Percentiles rank a stretch among this genome's conserved stretches.
These are phyloP conservation scores for Aspergillus sp. DNA, from an alignment of 2,329 filamentous ascomycete genomes.

Conservation along the genomic window DNA sequence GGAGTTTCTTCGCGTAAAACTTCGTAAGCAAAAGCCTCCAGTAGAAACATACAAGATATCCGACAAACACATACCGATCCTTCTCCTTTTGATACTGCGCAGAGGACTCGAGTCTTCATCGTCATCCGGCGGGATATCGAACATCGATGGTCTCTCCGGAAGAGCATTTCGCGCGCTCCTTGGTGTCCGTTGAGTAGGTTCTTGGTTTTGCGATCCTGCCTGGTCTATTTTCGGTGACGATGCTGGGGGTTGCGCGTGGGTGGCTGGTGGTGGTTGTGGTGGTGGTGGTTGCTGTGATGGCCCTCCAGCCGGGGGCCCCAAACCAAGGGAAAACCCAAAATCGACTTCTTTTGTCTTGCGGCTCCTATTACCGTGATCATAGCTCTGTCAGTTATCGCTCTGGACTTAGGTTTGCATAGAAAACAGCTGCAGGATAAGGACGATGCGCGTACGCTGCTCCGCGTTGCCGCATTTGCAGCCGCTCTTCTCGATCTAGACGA, in stretches of 20 bases:
- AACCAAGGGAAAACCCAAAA: slow-evolving; percentile 44
- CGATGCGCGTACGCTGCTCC: slow-evolving; percentile 46
- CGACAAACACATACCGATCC: slow-evolving; percentile 20
- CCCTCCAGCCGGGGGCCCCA: slow-evolving; percentile 15
- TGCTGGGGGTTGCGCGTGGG: slow-evolving; percentile 5
- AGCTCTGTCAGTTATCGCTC: slow-evolving; percentile 15
- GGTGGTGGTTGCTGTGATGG: slow-evolving; percentile 11
- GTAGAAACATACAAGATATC: not conserved
- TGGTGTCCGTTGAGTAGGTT: slow-evolving; percentile 15
- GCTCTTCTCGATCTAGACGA: slow-evolving; percentile 43
- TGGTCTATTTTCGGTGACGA: slow-evolving; percentile 12
- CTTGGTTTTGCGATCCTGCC: slow-evolving; percentile 8
- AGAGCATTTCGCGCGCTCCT: slow-evolving; percentile 25
- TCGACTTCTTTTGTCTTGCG: slow-evolving; percentile 41
- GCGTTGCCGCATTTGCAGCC: slow-evolving; percentile 49
- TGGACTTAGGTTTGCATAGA: slow-evolving; percentile 7
- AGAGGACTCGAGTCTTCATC: slow-evolving; percentile 15
- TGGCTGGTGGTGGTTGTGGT: slow-evolving; percentile 9
- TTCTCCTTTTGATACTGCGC: slow-evolving; percentile 26
- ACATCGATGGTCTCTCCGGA: slow-evolving; percentile 25
- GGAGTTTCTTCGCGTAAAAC: slow-evolving; percentile 1
- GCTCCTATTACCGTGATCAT: slow-evolving; percentile 27
- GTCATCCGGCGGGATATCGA: slow-evolving; percentile 26
- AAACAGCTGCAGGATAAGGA: not conserved
- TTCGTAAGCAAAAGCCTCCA: slow-evolving; percentile 5